These are phyloP conservation scores for Extremus antarcticus DNA, from an alignment of 495 filamentous ascomycete species.

Conservation along the genomic window DNA sequence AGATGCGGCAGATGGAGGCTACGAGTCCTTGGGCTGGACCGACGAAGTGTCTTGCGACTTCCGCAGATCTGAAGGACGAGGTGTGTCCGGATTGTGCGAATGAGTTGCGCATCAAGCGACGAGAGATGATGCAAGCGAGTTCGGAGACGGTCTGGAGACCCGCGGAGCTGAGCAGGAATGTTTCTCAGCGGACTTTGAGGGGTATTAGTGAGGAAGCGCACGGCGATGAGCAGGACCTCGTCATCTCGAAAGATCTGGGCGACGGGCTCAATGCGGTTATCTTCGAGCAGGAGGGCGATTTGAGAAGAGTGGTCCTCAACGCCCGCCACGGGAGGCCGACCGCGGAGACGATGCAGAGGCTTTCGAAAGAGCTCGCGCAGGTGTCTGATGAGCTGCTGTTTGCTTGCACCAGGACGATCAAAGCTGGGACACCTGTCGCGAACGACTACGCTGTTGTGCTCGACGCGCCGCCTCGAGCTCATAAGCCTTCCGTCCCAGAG, in stretches of 20 bases:
- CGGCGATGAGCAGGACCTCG: background rate
- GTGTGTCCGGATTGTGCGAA: conserved; percentile 14
- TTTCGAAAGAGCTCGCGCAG: conserved; percentile 17
- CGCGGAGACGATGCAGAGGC: conserved; percentile 13
- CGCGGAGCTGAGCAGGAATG: background rate
- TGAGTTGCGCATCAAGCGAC: conserved; percentile 16
- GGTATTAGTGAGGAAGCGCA: background rate
- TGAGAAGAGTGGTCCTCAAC: conserved; percentile 23
- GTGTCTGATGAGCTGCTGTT: background rate
- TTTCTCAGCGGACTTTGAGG: background rate
- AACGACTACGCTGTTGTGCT: background rate
- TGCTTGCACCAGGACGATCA: background rate
- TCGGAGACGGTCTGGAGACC: background rate
- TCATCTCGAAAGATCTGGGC: conserved; percentile 20
- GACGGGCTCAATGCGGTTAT: conserved; percentile 22
- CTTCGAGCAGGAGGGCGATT: conserved; percentile 18
- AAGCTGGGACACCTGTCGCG: background rate
- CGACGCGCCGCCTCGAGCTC: background rate
- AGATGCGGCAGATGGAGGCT: conserved; percentile 10
- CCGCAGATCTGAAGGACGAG: background rate
- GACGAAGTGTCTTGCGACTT: background rate
- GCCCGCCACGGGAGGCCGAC: conserved; percentile 11
- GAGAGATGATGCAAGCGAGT: conserved; percentile 2
- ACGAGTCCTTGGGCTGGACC: conserved; percentile 12
- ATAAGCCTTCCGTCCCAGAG: conserved; percentile 2